Percentiles rank a stretch among this genome's conserved stretches.
Conservation (phyloP, 768 basidiomycete genomes). For the Dentipellis sp. region DNA sequence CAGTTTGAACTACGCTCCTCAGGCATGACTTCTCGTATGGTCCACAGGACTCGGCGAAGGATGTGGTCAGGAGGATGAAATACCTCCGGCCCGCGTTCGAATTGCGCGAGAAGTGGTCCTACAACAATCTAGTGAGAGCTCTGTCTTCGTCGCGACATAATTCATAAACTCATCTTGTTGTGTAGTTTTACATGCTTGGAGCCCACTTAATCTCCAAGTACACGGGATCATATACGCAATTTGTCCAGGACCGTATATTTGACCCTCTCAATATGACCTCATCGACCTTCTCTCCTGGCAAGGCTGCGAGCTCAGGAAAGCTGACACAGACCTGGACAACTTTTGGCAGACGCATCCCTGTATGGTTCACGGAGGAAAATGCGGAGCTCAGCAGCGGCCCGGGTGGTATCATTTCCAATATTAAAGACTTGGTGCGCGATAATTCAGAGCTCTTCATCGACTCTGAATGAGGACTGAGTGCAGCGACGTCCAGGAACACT, state of each 20-base stretch:
- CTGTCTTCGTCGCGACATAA: neutral
- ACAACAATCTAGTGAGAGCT: conserved; percentile 29
- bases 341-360: conserved; percentile 25
- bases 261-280: conserved; percentile 30
- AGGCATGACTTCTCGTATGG: conserved; percentile 7
- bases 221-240: conserved; percentile 27
- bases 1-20: conserved; percentile 16
- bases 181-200: conserved; percentile 30
- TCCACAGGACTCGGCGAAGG: neutral
- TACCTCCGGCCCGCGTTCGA: conserved; percentile 26
- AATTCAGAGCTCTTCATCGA: too few relatives aligned
- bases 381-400: conserved; percentile 24
- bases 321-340: conserved; percentile 25
- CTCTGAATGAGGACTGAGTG: neutral
- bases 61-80: conserved; percentile 16
- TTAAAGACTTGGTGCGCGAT: conserved; percentile 31
- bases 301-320: conserved; percentile 24
- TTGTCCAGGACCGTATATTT: conserved; percentile 33
- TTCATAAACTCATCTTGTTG: neutral
- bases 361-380: conserved; percentile 21
- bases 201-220: conserved; percentile 26
- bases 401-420: conserved; percentile 34
- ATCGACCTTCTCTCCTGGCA: conserved; percentile 27
- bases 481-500: conserved; percentile 24
- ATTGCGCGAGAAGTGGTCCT: conserved; percentile 29